These are phyloP conservation scores for Camellia granthamiana DNA, from an alignment of 148 eudicot genomes.

Conservation along the genomic window DNA sequence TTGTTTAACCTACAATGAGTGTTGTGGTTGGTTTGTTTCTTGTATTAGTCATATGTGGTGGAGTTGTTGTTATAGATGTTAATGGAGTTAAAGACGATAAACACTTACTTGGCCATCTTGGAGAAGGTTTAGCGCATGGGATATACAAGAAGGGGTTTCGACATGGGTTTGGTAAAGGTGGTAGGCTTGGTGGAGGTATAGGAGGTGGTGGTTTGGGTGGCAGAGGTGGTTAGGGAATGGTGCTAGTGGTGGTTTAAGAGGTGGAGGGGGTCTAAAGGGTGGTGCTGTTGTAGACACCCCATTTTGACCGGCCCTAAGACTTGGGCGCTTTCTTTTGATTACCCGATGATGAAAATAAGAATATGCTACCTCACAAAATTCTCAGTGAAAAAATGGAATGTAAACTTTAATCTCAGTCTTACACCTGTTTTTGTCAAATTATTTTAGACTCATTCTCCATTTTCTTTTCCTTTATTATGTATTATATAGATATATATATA, in stretches of 20 bases:
- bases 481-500: too few species aligned
- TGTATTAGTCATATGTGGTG: not conserved
- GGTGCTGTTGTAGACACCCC: too few species aligned
- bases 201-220: not conserved
- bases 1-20: constrained; percentile 5
- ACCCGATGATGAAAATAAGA: too few species aligned
- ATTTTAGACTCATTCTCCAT: too few species aligned
- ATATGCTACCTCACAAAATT: too few species aligned
- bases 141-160: not conserved
- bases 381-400: too few species aligned
- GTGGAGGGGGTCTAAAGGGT: constrained; percentile 4
- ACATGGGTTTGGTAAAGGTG: not conserved
- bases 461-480: too few species aligned
- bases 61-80: not conserved
- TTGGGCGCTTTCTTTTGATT: too few species aligned
- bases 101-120: not conserved
- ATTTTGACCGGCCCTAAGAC: too few species aligned
- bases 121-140: not conserved
- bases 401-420: too few species aligned
- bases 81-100: constrained; percentile 9
- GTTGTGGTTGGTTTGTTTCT: constrained; percentile 3
- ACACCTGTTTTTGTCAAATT: too few species aligned
- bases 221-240: not conserved
- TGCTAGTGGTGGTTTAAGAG: not conserved
- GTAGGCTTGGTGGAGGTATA: not conserved